Percentiles rank a stretch among this genome's conserved stretches.
Evolutionary conservation across 371 early-diverging fungal species (phyloP).

Genomic region (Rhizopus arrhizus): DNA sequence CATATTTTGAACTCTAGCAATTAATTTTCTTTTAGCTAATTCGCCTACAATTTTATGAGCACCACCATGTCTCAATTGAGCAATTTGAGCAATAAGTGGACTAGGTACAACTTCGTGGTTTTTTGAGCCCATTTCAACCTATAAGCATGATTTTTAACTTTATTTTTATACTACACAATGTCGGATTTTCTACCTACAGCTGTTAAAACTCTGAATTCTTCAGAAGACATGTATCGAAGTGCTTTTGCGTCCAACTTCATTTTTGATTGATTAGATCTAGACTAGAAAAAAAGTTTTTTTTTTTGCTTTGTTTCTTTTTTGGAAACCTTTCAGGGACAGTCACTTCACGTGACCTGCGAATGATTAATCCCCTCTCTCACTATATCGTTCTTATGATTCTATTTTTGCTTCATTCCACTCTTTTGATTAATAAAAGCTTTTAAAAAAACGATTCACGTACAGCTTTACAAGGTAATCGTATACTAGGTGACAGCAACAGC

Average conservation of each 20-base stretch:
- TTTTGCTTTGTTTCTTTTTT: background rate
- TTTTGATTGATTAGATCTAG: constrained; percentile 17
- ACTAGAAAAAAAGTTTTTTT: constrained; percentile 3
- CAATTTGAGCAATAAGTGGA: constrained; percentile 84
- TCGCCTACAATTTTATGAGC: constrained; percentile 81
- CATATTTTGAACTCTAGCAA: constrained; percentile 84
- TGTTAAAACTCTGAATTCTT: constrained; percentile 94
- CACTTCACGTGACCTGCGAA: background rate
- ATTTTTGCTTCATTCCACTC: too few relatives aligned
- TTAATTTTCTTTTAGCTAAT: constrained; percentile 85
- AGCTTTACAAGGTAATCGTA: too few relatives aligned
- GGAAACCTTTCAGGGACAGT: background rate
- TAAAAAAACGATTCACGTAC: too few relatives aligned
- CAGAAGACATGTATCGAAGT: constrained; percentile 88
- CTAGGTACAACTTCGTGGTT: constrained; percentile 98
- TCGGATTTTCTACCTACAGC: constrained; percentile 63
- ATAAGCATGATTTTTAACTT: constrained; percentile 5
- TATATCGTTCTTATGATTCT: too few relatives aligned
- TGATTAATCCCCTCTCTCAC: too few relatives aligned
- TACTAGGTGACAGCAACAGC: too few relatives aligned
- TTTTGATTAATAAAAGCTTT: too few relatives aligned
- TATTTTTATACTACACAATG: background rate
- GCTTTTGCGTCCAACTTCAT: constrained; percentile 97
- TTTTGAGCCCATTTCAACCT: constrained; percentile 95
- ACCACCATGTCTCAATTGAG: constrained; percentile 86